Percentiles rank a stretch among this genome's conserved stretches.
These are phyloP conservation scores for Physaria fendleri DNA, from an alignment of 345 rosid species.

Conservation along the genomic window DNA sequence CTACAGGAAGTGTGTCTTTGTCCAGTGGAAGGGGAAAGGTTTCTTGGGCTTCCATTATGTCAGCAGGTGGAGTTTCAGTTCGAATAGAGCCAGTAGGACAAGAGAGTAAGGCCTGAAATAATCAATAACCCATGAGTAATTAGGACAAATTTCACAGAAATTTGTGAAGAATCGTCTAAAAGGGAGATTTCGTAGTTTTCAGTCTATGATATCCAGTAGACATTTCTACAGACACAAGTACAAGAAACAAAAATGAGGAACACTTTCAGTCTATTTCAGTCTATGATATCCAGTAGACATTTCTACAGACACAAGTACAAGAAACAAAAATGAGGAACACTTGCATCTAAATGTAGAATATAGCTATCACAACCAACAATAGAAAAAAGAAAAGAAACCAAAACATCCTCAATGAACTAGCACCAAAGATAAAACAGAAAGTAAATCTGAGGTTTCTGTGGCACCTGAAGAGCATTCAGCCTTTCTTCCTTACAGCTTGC, in stretches of 20 bases:
- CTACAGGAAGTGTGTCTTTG: slow-evolving; percentile 46
- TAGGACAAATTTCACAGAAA: neutral
- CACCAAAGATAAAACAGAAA: neutral
- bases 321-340: neutral
- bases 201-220: neutral
- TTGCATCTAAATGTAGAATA: neutral
- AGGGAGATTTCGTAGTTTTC: neutral
- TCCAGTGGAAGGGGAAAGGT: slow-evolving; percentile 51
- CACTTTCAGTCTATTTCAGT: neutral
- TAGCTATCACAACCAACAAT: neutral
- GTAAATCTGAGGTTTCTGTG: neutral
- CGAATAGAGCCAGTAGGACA: slow-evolving; percentile 62
- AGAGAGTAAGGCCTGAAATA: slow-evolving; percentile 48
- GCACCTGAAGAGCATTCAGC: slow-evolving; percentile 59
- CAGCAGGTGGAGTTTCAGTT: slow-evolving; percentile 47
- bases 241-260: neutral
- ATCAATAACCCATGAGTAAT: slow-evolving; percentile 8
- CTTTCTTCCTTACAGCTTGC: slow-evolving; percentile 43
- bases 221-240: neutral
- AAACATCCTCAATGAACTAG: neutral
- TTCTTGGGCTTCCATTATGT: slow-evolving; percentile 46
- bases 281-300: neutral
- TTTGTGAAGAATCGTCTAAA: neutral
- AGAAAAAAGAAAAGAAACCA: neutral
- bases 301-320: neutral